Percentiles rank a stretch among this genome's conserved stretches.
Evolutionary conservation across 805 yeast species (phyloP).

Genomic region (Candida nanaspora): DNA sequence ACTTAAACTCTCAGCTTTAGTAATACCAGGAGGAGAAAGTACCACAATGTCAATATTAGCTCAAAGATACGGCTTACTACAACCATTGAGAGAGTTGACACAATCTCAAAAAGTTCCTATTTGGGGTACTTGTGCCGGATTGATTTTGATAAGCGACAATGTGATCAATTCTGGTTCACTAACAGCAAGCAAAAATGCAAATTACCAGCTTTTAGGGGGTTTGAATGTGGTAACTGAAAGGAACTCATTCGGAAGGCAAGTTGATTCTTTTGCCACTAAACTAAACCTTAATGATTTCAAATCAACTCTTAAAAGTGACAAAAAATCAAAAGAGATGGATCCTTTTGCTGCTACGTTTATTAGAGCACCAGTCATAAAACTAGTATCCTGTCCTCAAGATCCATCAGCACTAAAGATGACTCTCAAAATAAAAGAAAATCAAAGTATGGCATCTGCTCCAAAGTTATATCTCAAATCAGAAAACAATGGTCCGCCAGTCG

Average conservation of each 20-base stretch:
- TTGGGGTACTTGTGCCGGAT: constrained; percentile 89
- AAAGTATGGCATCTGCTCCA: not conserved
- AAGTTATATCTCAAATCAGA: too few relatives aligned
- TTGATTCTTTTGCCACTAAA: constrained; percentile 50
- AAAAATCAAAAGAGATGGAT: too few relatives aligned
- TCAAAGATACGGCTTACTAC: constrained; percentile 51
- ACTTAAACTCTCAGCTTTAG: constrained; percentile 44
- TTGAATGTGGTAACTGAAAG: constrained; percentile 57
- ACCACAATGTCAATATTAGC: constrained; percentile 67
- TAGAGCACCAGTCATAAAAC: constrained; percentile 65
- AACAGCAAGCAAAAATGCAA: constrained; percentile 2
- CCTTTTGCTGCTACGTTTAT: constrained; percentile 52
- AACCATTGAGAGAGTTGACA: constrained; percentile 46
- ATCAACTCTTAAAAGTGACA: not conserved
- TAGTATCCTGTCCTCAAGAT: too few relatives aligned
- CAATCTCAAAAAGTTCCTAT: constrained; percentile 42
- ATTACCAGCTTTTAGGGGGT: constrained; percentile 51
- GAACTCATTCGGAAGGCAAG: constrained; percentile 75
- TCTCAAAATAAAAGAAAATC: not conserved
- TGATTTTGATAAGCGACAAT: constrained; percentile 55
- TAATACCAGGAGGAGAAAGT: constrained; percentile 67
- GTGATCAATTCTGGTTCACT: constrained; percentile 33
- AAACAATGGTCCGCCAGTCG: too few relatives aligned
- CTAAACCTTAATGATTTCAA: constrained; percentile 35
- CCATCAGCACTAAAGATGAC: too few relatives aligned